Conservation (phyloP, 169 alveolate genomes). For the Plasmodium cynomolgi region DNA sequence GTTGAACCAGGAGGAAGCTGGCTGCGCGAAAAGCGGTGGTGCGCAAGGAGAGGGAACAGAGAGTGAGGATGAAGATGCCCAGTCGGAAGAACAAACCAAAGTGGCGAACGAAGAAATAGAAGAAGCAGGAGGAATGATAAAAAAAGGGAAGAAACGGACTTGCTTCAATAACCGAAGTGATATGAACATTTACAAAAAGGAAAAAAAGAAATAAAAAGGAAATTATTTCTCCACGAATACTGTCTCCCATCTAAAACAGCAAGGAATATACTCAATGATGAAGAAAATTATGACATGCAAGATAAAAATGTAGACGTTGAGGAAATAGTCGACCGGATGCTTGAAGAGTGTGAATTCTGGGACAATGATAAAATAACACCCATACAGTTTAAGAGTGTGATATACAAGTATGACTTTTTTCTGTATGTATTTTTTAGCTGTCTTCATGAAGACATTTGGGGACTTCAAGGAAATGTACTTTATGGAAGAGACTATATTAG, state of each 20-base stretch:
- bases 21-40: neutral
- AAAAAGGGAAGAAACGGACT: neutral
- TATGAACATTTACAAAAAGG: slow-evolving; percentile 50
- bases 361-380: slow-evolving; percentile 83
- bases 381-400: slow-evolving; percentile 86
- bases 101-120: neutral
- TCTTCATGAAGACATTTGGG: slow-evolving; percentile 91
- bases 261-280: slow-evolving; percentile 60
- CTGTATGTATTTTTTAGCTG: slow-evolving; percentile 86
- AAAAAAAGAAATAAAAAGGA: slow-evolving; percentile 19
- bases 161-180: slow-evolving; percentile 22
- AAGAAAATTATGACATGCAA: slow-evolving; percentile 17
- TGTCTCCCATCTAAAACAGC: slow-evolving; percentile 73
- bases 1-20: neutral
- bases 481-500: slow-evolving; percentile 71
- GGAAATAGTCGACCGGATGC: slow-evolving; percentile 79
- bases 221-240: slow-evolving; percentile 30
- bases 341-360: slow-evolving; percentile 85
- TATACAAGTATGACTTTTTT: slow-evolving; percentile 83
- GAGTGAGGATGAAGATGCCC: neutral
- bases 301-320: slow-evolving; percentile 78
- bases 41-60: neutral
- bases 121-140: neutral
- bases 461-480: slow-evolving; percentile 90
- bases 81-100: neutral